These are phyloP conservation scores for Vigna nakashimae DNA, from an alignment of 306 rosid species.

Conservation along the genomic window DNA sequence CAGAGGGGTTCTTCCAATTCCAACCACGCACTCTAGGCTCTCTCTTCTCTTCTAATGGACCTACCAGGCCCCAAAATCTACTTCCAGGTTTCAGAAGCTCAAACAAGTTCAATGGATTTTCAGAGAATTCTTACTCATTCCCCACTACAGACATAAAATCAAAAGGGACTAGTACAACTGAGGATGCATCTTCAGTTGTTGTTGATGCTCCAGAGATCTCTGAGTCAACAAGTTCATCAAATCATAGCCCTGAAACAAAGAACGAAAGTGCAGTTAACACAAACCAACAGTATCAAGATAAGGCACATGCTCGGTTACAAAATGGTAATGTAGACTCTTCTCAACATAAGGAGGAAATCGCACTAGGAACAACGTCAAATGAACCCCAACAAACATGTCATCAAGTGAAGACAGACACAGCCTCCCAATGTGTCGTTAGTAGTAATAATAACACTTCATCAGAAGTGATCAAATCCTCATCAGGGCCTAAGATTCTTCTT, in stretches of 20 bases:
- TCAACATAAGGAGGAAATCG: constrained; percentile 39
- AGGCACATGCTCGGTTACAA: constrained; percentile 41
- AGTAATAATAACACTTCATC: constrained; percentile 37
- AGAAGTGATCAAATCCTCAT: constrained; percentile 48
- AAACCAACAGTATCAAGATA: constrained; percentile 41
- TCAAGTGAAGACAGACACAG: constrained; percentile 52
- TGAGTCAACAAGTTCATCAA: constrained; percentile 56
- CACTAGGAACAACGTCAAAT: constrained; percentile 38
- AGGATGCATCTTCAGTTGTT: constrained; percentile 51
- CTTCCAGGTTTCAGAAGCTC: constrained; percentile 57
- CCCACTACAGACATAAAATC: constrained; percentile 43
- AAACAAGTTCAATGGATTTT: constrained; percentile 62
- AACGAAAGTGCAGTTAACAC: constrained; percentile 40
- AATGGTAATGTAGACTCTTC: constrained; percentile 52
- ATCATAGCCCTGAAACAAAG: constrained; percentile 41
- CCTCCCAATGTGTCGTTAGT: constrained; percentile 40
- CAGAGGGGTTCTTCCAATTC: constrained; percentile 86
- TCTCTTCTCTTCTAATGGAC: constrained; percentile 76
- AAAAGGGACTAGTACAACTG: constrained; percentile 50
- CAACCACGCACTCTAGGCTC: constrained; percentile 89
- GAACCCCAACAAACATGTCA: constrained; percentile 48
- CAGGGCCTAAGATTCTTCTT: constrained; percentile 78
- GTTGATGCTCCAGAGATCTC: constrained; percentile 50
- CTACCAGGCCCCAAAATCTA: constrained; percentile 60
- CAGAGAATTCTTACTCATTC: constrained; percentile 49